phyloP scores from a whole-genome alignment of 352 stramenopile genomes.

The Pythium dissimile region DNA sequence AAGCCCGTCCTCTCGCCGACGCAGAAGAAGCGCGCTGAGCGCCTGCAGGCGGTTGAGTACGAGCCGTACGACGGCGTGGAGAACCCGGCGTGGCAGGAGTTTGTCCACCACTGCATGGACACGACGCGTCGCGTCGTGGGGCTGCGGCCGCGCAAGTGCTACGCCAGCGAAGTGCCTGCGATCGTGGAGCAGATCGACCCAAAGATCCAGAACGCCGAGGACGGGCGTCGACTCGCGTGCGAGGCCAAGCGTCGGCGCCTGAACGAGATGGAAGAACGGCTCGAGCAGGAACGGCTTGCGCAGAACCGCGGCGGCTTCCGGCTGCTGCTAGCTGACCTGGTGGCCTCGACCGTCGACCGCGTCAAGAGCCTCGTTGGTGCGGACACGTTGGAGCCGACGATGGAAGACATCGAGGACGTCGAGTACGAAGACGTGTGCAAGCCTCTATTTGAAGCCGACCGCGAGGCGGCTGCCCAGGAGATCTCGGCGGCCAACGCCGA shows the following conservation, averaged over 20 bases:
- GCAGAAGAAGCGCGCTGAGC: slow-evolving; percentile 11
- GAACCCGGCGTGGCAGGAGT: slow-evolving; percentile 48
- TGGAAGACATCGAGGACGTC: slow-evolving; percentile 56
- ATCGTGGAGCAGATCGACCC: slow-evolving; percentile 34
- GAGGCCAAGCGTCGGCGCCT: slow-evolving; percentile 57
- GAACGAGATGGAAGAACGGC: slow-evolving; percentile 23
- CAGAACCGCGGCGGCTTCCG: slow-evolving; percentile 16
- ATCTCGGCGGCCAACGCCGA: slow-evolving; percentile 41
- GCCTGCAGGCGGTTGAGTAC: slow-evolving; percentile 34
- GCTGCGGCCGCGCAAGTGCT: slow-evolving; percentile 41
- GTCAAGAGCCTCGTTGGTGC: slow-evolving; percentile 36
- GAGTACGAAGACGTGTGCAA: slow-evolving; percentile 70
- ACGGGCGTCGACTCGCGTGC: slow-evolving; percentile 60
- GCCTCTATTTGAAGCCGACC: slow-evolving; percentile 17
- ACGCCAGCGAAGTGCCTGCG: slow-evolving; percentile 41
- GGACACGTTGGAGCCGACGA: slow-evolving; percentile 32
- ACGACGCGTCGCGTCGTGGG: slow-evolving; percentile 44
- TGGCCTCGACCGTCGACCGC: slow-evolving; percentile 9
- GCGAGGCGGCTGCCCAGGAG: slow-evolving; percentile 14
- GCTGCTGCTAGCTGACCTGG: slow-evolving; percentile 1
- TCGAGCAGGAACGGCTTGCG: slow-evolving; percentile 21
- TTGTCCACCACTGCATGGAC: slow-evolving; percentile 54
- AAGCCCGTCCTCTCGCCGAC: slow-evolving; percentile 23
- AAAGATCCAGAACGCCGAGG: slow-evolving; percentile 42
- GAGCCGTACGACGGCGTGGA: slow-evolving; percentile 42